Evolutionary conservation across 352 stramenopile genomes (phyloP).

Genomic region (Pythium folliculosum): DNA sequence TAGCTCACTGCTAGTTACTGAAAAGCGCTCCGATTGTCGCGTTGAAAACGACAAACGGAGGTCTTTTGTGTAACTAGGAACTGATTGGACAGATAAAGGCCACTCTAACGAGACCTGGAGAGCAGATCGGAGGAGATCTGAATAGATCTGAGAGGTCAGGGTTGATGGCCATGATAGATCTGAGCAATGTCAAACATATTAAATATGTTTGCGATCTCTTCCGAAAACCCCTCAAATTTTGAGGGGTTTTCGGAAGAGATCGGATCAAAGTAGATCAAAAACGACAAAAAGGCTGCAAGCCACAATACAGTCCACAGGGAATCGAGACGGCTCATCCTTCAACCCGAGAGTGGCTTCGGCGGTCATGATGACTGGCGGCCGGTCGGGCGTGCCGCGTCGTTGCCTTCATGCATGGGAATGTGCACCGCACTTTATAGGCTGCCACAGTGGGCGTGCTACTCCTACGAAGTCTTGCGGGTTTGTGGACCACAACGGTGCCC

Average conservation of each 20-base stretch:
- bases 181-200: background rate
- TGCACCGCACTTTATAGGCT: too few species aligned
- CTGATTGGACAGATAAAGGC: background rate
- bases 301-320: background rate
- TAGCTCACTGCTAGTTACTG: too few species aligned
- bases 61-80: background rate
- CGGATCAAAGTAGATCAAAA: slow-evolving; percentile 1
- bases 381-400: too few species aligned
- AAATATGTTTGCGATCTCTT: too few species aligned
- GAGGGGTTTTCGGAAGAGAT: background rate
- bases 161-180: background rate
- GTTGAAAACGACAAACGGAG: slow-evolving; percentile 2
- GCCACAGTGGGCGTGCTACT: too few species aligned
- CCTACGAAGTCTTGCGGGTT: too few species aligned
- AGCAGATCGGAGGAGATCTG: too few species aligned
- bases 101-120: background rate
- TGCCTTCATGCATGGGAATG: too few species aligned
- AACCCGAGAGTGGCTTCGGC: background rate
- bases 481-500: too few species aligned
- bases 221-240: too few species aligned
- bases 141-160: background rate
- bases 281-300: background rate
- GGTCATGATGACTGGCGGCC: too few species aligned
- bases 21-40: background rate
- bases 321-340: background rate